Percentiles rank a stretch among this genome's conserved stretches.
Evolutionary conservation across 768 basidiomycete genomes (phyloP).

Genomic region (Tremella fuciformis): DNA sequence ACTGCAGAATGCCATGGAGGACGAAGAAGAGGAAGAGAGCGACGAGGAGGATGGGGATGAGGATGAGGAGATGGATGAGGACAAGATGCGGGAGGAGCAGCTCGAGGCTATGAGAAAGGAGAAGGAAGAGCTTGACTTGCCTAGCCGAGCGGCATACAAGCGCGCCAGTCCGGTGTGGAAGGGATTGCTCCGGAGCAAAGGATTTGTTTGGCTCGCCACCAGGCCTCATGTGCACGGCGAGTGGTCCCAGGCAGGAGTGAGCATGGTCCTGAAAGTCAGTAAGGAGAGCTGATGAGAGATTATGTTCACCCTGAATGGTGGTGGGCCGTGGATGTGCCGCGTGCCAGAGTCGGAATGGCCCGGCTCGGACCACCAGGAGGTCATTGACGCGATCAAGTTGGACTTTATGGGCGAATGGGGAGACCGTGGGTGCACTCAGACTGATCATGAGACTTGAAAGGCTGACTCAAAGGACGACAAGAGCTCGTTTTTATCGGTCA

Average conservation of each 20-base stretch:
- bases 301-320: constrained; percentile 48
- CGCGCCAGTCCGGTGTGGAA: constrained; percentile 37
- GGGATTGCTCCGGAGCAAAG: constrained; percentile 48
- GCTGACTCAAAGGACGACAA: constrained; percentile 11
- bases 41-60: constrained; percentile 20
- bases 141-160: constrained; percentile 39
- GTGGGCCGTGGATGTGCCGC: constrained; percentile 46
- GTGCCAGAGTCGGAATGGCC: constrained; percentile 43
- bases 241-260: constrained; percentile 49
- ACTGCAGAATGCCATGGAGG: constrained; percentile 43
- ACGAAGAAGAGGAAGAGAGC: constrained; percentile 22
- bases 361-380: constrained; percentile 26
- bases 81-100: constrained; percentile 23
- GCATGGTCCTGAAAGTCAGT: neutral
- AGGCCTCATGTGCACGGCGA: constrained; percentile 46
- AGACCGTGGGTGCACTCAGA: constrained; percentile 41
- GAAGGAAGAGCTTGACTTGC: constrained; percentile 46
- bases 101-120: constrained; percentile 21
- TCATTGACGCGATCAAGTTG: constrained; percentile 38
- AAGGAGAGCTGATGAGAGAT: constrained; percentile 8
- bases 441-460: neutral
- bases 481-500: constrained; percentile 39
- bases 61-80: constrained; percentile 13
- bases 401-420: constrained; percentile 52
- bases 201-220: constrained; percentile 52